Conservation (phyloP, 257 asterid species). For the Fraxinus cuspidata region DNA sequence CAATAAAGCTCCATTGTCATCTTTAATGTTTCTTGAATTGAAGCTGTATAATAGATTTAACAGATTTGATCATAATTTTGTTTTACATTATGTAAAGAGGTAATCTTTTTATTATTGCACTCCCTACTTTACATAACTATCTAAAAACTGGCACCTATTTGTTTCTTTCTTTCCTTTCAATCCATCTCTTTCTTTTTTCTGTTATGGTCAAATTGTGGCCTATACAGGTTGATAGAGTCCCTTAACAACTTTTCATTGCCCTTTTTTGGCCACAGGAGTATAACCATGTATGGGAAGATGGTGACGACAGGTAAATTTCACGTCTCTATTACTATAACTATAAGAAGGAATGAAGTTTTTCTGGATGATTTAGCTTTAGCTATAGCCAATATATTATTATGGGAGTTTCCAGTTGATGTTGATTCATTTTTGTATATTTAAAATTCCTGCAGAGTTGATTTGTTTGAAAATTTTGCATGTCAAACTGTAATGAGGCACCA, state of each 20-base stretch:
- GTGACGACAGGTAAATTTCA: constrained; percentile 68
- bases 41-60: constrained; percentile 8
- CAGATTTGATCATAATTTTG: constrained; percentile 7
- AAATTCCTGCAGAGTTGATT: background rate
- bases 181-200: constrained; percentile 25
- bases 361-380: background rate
- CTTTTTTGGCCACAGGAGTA: constrained; percentile 55
- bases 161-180: background rate
- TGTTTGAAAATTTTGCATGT: background rate
- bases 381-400: background rate
- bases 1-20: constrained; percentile 8
- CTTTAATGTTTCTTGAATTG: background rate
- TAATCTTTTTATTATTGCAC: background rate
- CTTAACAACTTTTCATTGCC: constrained; percentile 16
- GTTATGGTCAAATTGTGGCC: constrained; percentile 5
- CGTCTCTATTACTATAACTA: constrained; percentile 13
- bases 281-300: constrained; percentile 90
- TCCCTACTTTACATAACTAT: background rate
- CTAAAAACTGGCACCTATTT: constrained; percentile 14
- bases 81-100: constrained; percentile 7
- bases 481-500: background rate
- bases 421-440: constrained; percentile 3
- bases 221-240: background rate
- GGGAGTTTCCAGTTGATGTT: constrained; percentile 5
- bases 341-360: constrained; percentile 7